Evolutionary conservation across 2,329 filamentous ascomycete species (phyloP).

Genomic region (Neopestalotiopsis rosae): DNA sequence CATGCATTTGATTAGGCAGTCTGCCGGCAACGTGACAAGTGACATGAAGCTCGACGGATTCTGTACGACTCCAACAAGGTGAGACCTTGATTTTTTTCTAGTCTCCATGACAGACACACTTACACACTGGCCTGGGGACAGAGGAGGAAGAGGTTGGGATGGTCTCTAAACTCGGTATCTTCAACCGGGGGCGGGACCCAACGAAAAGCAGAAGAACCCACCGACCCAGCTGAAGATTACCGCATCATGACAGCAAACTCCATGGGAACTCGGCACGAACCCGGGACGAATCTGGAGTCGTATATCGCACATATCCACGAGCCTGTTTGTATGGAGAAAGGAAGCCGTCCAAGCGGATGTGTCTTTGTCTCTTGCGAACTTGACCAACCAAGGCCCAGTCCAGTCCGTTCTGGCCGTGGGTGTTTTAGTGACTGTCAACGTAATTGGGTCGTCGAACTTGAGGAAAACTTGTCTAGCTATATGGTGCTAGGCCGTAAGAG

Average conservation of each 20-base stretch:
- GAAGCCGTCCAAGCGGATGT: background rate
- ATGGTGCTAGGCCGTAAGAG: background rate
- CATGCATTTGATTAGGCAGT: background rate
- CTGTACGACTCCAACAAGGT: no score
- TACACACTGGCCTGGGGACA: no score
- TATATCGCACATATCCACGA: background rate
- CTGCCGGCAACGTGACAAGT: no score
- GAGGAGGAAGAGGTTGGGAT: background rate
- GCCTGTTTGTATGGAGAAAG: background rate
- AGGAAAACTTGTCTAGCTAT: background rate
- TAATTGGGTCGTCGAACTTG: background rate
- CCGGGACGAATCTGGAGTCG: background rate
- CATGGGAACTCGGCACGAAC: background rate
- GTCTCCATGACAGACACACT: no score
- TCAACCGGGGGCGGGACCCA: background rate
- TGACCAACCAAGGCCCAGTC: background rate
- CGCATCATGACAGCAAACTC: background rate
- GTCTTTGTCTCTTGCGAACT: background rate
- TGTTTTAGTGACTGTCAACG: constrained; percentile 3
- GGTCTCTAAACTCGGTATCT: background rate
- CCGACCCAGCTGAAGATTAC: background rate
- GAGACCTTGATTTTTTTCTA: no score
- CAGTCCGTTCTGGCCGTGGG: constrained; percentile 14
- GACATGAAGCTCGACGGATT: no score
- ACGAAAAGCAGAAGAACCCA: background rate